Percentiles rank a stretch among this genome's conserved stretches.
Evolutionary conservation across 2,329 filamentous ascomycete species (phyloP).

Genomic region (Piedraia hortae): DNA sequence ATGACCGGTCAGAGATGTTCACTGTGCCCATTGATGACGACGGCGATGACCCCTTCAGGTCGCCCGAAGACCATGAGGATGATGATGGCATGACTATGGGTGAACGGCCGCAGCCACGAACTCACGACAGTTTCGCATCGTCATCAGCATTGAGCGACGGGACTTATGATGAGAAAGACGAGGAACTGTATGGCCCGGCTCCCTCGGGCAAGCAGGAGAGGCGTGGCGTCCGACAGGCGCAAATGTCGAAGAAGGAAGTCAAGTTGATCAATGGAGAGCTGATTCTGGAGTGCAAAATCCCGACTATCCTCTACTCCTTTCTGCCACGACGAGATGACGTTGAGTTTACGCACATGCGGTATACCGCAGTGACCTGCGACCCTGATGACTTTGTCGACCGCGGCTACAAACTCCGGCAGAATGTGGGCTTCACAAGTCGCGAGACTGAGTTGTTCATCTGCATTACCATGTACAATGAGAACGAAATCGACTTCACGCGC

Average conservation of each 20-base stretch:
- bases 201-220: conserved; percentile 68
- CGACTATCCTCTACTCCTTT: conserved; percentile 93
- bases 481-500: conserved; percentile 83
- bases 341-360: conserved; percentile 97
- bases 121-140: conserved; percentile 34
- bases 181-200: conserved; percentile 47
- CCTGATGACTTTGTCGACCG: conserved; percentile 74
- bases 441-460: conserved; percentile 94
- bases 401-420: conserved; percentile 81
- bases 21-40: conserved; percentile 37
- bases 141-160: conserved; percentile 30
- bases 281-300: conserved; percentile 95
- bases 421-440: conserved; percentile 53
- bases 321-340: conserved; percentile 73
- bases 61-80: conserved; percentile 19
- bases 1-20: conserved; percentile 27
- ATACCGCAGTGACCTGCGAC: conserved; percentile 94
- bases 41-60: conserved; percentile 34
- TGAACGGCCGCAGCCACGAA: conserved; percentile 27
- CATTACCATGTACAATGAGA: conserved; percentile 97
- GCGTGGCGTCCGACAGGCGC: conserved; percentile 58
- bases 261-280: conserved; percentile 92
- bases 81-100: conserved; percentile 13
- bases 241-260: conserved; percentile 83
- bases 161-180: conserved; percentile 22